Evolutionary conservation across 352 stramenopile species (phyloP).

Genomic region (Poterioochromonas sp.): DNA sequence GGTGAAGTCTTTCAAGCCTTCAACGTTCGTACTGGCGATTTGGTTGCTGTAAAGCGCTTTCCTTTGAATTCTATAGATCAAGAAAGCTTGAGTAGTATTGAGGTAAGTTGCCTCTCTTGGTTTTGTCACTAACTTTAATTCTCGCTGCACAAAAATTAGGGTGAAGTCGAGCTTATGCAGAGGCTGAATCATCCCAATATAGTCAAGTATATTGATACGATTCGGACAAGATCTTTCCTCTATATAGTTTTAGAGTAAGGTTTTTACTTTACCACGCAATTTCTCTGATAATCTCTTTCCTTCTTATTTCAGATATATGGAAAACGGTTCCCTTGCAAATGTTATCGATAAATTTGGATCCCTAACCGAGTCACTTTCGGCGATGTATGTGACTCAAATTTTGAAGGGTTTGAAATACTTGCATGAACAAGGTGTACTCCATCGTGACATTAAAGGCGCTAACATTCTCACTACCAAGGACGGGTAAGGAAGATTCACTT

Average conservation of each 20-base stretch:
- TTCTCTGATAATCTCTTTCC: neutral
- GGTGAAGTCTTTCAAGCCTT: slow-evolving; percentile 74
- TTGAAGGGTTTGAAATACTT: slow-evolving; percentile 73
- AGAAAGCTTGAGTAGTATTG: slow-evolving; percentile 37
- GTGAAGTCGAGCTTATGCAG: slow-evolving; percentile 76
- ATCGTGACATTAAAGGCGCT: slow-evolving; percentile 80
- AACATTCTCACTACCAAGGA: slow-evolving; percentile 85
- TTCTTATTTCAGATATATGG: slow-evolving; percentile 64
- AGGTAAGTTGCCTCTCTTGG: neutral
- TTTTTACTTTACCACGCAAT: neutral
- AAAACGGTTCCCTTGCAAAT: slow-evolving; percentile 77
- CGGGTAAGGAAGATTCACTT: neutral
- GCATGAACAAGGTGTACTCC: slow-evolving; percentile 74
- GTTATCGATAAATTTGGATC: slow-evolving; percentile 84
- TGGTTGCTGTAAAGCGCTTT: slow-evolving; percentile 49
- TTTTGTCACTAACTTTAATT: neutral
- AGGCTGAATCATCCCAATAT: slow-evolving; percentile 88
- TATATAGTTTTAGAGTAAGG: slow-evolving; percentile 55
- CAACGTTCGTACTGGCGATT: slow-evolving; percentile 48
- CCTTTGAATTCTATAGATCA: slow-evolving; percentile 45
- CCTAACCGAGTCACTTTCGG: slow-evolving; percentile 61
- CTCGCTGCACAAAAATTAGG: slow-evolving; percentile 41
- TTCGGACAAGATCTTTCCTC: slow-evolving; percentile 49
- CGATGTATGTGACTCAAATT: slow-evolving; percentile 73
- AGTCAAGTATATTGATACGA: slow-evolving; percentile 86